Evolutionary conservation across 139 green algal genomes (phyloP).

Genomic region (Tetradesmus lagerheimii): DNA sequence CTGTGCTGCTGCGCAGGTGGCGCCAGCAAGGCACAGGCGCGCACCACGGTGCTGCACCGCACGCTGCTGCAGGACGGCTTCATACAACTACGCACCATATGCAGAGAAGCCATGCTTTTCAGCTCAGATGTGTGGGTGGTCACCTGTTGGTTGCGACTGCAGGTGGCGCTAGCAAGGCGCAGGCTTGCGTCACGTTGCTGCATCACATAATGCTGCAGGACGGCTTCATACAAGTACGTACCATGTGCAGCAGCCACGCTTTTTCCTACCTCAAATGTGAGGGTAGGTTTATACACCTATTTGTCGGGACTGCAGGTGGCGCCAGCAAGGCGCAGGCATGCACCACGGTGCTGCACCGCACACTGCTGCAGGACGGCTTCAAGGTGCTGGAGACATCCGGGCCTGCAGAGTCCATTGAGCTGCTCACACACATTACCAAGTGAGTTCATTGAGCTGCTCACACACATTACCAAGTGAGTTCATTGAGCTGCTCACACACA

Average conservation of each 20-base stretch:
- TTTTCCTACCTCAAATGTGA: too few species aligned
- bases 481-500: neutral
- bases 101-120: too few species aligned
- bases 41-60: slow-evolving; percentile 9
- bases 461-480: slow-evolving; percentile 16
- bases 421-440: slow-evolving; percentile 22
- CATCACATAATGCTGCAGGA: too few species aligned
- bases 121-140: too few species aligned
- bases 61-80: slow-evolving; percentile 16
- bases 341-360: slow-evolving; percentile 16
- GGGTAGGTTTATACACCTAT: too few species aligned
- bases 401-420: slow-evolving; percentile 12
- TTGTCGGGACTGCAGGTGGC: neutral
- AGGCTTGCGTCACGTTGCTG: too few species aligned
- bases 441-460: slow-evolving; percentile 19
- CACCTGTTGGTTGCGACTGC: neutral
- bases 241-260: too few species aligned
- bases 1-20: neutral
- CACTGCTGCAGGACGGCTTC: slow-evolving; percentile 34
- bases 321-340: slow-evolving; percentile 6
- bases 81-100: too few species aligned
- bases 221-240: too few species aligned
- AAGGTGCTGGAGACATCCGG: slow-evolving; percentile 38
- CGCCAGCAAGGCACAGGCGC: neutral
- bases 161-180: neutral